These are phyloP conservation scores for Colletotrichum trifolii DNA, from an alignment of 2,329 filamentous ascomycete species.

Conservation along the genomic window DNA sequence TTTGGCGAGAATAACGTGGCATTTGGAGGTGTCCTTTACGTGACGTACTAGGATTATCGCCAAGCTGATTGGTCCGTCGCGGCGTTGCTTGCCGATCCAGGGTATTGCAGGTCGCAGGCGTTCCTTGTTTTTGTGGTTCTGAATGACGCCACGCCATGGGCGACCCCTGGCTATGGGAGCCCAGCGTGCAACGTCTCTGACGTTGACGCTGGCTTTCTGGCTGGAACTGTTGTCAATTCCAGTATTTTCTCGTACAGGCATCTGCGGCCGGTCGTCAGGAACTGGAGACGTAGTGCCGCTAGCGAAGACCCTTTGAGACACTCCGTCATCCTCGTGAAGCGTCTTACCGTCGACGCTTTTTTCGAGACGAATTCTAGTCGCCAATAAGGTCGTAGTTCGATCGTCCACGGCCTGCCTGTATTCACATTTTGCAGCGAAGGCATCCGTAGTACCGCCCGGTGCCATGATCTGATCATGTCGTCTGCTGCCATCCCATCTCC, in stretches of 20 bases:
- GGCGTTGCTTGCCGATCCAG: constrained; percentile 26
- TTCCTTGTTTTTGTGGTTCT: constrained; percentile 35
- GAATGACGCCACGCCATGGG: constrained; percentile 34
- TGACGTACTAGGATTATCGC: constrained; percentile 25
- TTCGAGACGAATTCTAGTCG: constrained; percentile 13
- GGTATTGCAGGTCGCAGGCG: constrained; percentile 28
- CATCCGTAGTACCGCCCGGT: constrained; percentile 18
- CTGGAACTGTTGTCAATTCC: constrained; percentile 20
- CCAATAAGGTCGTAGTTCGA: background rate
- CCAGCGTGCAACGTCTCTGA: constrained; percentile 30
- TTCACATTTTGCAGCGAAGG: constrained; percentile 15
- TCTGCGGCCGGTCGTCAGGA: constrained; percentile 21
- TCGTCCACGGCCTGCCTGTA: background rate
- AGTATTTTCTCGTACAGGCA: constrained; percentile 12
- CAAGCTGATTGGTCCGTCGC: constrained; percentile 28
- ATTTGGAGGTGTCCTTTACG: background rate
- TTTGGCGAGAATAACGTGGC: constrained; percentile 5
- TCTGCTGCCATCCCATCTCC: constrained; percentile 26
- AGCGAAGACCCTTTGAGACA: constrained; percentile 9
- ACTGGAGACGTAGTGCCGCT: constrained; percentile 1
- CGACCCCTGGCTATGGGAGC: constrained; percentile 17
- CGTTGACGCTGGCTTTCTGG: constrained; percentile 14
- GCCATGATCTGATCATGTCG: constrained; percentile 6
- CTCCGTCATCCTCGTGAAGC: constrained; percentile 19
- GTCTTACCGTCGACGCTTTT: background rate